Conservation (phyloP, 2,329 filamentous ascomycete genomes). For the Fusarium annulatum region DNA sequence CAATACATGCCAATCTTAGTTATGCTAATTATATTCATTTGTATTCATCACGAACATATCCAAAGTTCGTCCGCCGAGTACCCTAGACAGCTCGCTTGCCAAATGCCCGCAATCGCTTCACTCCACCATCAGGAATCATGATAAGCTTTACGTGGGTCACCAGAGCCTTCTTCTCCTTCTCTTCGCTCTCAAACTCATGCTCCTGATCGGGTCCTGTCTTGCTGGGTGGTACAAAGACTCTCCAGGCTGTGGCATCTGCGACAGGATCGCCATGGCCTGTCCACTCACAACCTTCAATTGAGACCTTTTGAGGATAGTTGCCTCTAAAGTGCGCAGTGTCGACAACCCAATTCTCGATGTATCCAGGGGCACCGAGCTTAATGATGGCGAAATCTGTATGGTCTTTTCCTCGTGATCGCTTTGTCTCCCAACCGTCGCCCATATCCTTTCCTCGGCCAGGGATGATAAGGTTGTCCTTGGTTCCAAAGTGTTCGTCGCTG, state of each 20-base stretch:
- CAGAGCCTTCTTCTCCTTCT: conserved; percentile 66
- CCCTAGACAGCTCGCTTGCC: conserved; percentile 48
- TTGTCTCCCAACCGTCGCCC: conserved; percentile 90
- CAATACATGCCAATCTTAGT: not conserved
- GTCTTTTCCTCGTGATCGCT: conserved; percentile 74
- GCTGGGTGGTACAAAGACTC: conserved; percentile 71
- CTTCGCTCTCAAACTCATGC: conserved; percentile 70
- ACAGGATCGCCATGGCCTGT: conserved; percentile 64
- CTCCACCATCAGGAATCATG: conserved; percentile 92
- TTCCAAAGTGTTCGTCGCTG: conserved; percentile 87
- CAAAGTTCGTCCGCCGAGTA: not conserved
- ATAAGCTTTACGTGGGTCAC: conserved; percentile 90
- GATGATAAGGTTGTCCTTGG: conserved; percentile 82
- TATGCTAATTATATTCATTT: conserved; percentile 1
- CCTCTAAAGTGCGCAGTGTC: conserved; percentile 87
- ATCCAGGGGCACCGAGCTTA: conserved; percentile 73
- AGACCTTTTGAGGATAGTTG: conserved; percentile 83
- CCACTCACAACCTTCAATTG: conserved; percentile 72
- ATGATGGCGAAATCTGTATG: conserved; percentile 88
- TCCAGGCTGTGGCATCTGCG: conserved; percentile 70
- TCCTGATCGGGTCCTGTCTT: conserved; percentile 79
- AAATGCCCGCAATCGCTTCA: conserved; percentile 79
- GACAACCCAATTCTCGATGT: conserved; percentile 74
- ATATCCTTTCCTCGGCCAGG: conserved; percentile 84
- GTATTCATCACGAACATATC: not conserved